These are phyloP conservation scores for Hordeum vulgare DNA, from an alignment of 176 grass and related monocot species.

Conservation along the genomic window MorexV3_pseudomolecules_assembly NC_058518.1:186771173-186771672, in stretches of 20 bases:
- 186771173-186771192: too few relatives aligned
- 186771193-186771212: too few relatives aligned
- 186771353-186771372: neutral
- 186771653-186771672: slow-evolving; percentile 41
- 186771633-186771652: slow-evolving; percentile 53
- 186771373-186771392: neutral
- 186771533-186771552: slow-evolving; percentile 47
- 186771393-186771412: neutral
- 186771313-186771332: neutral
- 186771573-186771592: slow-evolving; percentile 53
- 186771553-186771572: slow-evolving; percentile 50
- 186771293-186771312: too few relatives aligned
- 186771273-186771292: too few relatives aligned
- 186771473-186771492: slow-evolving; percentile 68
- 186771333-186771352: neutral
- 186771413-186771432: slow-evolving; percentile 65
- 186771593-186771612: slow-evolving; percentile 58
- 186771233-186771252: too few relatives aligned
- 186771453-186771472: slow-evolving; percentile 39
- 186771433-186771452: slow-evolving; percentile 19
- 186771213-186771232: too few relatives aligned
- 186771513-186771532: slow-evolving; percentile 46
- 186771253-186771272: too few relatives aligned
- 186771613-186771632: slow-evolving; percentile 55
- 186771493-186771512: slow-evolving; percentile 48